Percentiles rank a stretch among this genome's conserved stretches.
Evolutionary conservation across 768 basidiomycete species (phyloP).

Genomic region (Mycena floridula): DNA sequence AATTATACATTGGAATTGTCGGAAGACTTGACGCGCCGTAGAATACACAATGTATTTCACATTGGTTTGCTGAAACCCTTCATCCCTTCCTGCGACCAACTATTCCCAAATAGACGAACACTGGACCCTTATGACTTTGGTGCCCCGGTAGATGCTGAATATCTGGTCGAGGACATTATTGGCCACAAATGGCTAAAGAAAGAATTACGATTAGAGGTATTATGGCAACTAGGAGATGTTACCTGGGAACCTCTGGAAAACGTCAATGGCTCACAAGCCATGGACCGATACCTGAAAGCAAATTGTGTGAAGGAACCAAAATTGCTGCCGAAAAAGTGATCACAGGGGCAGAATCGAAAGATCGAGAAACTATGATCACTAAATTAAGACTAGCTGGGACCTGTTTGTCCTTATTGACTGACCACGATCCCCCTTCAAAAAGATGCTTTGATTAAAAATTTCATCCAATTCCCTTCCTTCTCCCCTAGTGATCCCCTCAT

Average conservation of each 20-base stretch:
- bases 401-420: too few relatives aligned
- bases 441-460: too few relatives aligned
- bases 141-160: constrained; percentile 1
- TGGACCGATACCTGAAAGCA: too few relatives aligned
- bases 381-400: not conserved
- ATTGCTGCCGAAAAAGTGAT: too few relatives aligned
- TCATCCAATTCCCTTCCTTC: too few relatives aligned
- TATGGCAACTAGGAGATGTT: not conserved
- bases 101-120: constrained; percentile 16
- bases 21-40: constrained; percentile 7
- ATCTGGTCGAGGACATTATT: not conserved
- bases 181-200: not conserved
- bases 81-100: constrained; percentile 7
- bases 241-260: constrained; percentile 1
- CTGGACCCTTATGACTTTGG: constrained; percentile 2
- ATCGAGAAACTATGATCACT: not conserved
- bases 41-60: constrained; percentile 22
- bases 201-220: not conserved
- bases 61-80: constrained; percentile 12
- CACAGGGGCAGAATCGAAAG: not conserved
- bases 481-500: too few relatives aligned
- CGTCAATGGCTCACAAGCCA: too few relatives aligned
- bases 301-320: too few relatives aligned
- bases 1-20: constrained; percentile 19
- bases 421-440: too few relatives aligned